Evolutionary conservation across 192 early-diverging fungal genomes (phyloP).

Genomic region (Funneliformis mosseae): DNA sequence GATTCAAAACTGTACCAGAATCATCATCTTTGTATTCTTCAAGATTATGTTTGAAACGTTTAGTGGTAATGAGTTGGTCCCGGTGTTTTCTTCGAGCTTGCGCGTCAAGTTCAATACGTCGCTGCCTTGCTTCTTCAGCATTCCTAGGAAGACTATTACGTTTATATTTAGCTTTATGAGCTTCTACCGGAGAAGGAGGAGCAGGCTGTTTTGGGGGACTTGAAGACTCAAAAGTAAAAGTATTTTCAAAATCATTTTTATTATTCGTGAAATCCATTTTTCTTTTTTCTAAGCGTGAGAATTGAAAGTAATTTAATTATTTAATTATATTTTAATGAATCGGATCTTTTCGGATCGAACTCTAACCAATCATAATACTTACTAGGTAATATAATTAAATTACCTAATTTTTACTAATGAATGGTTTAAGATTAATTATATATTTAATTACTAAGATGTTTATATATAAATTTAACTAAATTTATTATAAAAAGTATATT

Average conservation of each 20-base stretch:
- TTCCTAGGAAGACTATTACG: slow-evolving; percentile 50
- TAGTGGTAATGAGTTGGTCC: slow-evolving; percentile 70
- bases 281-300: neutral
- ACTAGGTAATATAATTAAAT: too few relatives aligned
- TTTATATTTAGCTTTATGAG: slow-evolving; percentile 48
- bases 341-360: too few relatives aligned
- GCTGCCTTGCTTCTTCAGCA: slow-evolving; percentile 54
- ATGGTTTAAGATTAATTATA: too few relatives aligned
- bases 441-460: too few relatives aligned
- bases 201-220: slow-evolving; percentile 32
- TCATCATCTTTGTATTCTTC: slow-evolving; percentile 35
- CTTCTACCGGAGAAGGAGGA: slow-evolving; percentile 5
- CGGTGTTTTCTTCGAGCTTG: slow-evolving; percentile 65
- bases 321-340: too few relatives aligned
- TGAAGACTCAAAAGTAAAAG: slow-evolving; percentile 15
- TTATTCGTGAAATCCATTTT: neutral
- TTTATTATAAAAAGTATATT: too few relatives aligned
- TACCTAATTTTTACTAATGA: too few relatives aligned
- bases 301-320: neutral
- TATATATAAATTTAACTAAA: too few relatives aligned
- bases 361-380: too few relatives aligned
- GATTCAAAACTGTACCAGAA: slow-evolving; percentile 11
- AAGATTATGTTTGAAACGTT: slow-evolving; percentile 55
- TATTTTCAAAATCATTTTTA: neutral
- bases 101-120: slow-evolving; percentile 58